Base-by-base conservation (phyloP, 257 asterid genomes). In the Scutellaria minor region DNA sequence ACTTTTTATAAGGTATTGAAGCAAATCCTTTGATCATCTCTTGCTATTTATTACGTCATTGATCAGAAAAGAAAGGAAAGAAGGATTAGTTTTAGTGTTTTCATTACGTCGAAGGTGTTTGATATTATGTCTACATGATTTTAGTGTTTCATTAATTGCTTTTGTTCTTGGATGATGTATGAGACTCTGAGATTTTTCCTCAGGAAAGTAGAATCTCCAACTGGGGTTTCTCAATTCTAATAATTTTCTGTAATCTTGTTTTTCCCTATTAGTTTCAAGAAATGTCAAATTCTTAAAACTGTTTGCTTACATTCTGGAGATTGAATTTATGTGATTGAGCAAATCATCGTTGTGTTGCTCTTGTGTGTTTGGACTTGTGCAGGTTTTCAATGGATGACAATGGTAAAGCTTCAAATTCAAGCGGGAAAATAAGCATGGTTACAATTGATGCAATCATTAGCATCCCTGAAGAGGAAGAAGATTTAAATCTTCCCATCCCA, bases 381-480 rank as follows among this genome's bases (percentile, higher is more conserved):
- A 78, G 83, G 83, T 46, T 75, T 52, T 39, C 42, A 46, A 83
- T 80, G 78, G 82, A 83, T 13, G 74, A 74, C 15, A 74, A 72
- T 55, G 79, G 60, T 35, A 77, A 73, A 71, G 78, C 75, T 53
- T 39, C 42, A 31, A 77, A 35, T 24, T 40, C 20, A 31, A 67
- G 58, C 40, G 81, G 71, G 20, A 95, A 86, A 61, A 75, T 81
- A 31, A 74, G 79, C 74, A 79, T 83, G 89, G 65, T 57, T 14
- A 70, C 81, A 6, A 68, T 60, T 68, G 93, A 88, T 40, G 84
- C 85, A 65, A 72, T 85, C 70, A 80, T 90, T 46, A 64, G 47
- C 77, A 82, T 91, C 55, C 45, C 78, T 35, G 90, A 64, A 14
- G 85, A 81, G 48, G 91, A 78, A 57, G 79, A 82, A 7, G 89